Evolutionary conservation across 192 early-diverging fungal genomes (phyloP).

Genomic region (Coemansia nantahalensis): DNA sequence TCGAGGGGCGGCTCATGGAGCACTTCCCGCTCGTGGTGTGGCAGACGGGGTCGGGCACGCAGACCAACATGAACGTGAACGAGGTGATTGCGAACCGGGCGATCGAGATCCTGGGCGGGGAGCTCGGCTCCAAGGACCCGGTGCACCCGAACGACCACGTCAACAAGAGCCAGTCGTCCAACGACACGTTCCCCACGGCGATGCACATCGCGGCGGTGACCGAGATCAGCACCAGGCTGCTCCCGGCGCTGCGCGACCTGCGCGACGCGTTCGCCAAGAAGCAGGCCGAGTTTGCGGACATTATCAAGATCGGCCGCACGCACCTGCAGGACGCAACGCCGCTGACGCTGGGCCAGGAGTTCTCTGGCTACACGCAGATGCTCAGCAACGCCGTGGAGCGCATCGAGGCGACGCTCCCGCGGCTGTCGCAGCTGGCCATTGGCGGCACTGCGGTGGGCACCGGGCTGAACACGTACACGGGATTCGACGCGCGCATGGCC

Average conservation of each 20-base stretch:
- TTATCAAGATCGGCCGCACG: conserved; percentile 99
- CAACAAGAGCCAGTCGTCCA: conserved; percentile 98
- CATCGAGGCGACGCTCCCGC: conserved; percentile 76
- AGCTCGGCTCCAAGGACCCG: conserved; percentile 88
- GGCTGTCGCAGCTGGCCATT: conserved; percentile 91
- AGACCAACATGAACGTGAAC: conserved; percentile 98
- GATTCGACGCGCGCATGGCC: conserved; percentile 91
- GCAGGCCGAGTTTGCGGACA: conserved; percentile 79
- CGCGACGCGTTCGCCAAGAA: conserved; percentile 77
- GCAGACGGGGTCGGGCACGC: conserved; percentile 98
- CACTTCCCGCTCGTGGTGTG: conserved; percentile 99
- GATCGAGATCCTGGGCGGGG: conserved; percentile 88
- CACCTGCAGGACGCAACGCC: conserved; percentile 99
- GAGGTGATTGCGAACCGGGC: conserved; percentile 99
- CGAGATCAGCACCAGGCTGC: conserved; percentile 77
- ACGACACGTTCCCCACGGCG: conserved; percentile 99
- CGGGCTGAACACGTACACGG: conserved; percentile 92
- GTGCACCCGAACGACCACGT: conserved; percentile 99
- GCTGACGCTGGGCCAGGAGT: conserved; percentile 96
- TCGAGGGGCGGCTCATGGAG: conserved; percentile 85
- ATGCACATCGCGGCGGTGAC: conserved; percentile 98
- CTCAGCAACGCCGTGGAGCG: conserved; percentile 86
- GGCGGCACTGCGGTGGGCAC: conserved; percentile 98
- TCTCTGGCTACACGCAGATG: conserved; percentile 96
- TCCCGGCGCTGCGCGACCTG: conserved; percentile 82